phyloP scores from a whole-genome alignment of 2,329 filamentous ascomycete species.

The Ceratocystis eucalypticola region DNA sequence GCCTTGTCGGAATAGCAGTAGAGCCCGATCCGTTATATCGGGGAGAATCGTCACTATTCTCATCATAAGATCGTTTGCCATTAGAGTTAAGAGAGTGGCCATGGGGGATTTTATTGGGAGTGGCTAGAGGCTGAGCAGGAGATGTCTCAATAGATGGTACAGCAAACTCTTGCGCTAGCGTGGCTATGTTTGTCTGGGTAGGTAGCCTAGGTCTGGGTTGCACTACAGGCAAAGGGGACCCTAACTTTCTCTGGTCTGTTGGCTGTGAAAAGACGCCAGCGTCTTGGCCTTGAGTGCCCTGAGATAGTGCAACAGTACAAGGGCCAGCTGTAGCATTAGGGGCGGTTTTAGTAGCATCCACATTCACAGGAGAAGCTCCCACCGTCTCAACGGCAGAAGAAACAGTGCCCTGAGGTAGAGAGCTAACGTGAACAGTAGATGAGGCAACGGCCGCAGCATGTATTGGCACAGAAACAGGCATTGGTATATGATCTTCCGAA shows the following conservation, averaged over 20 bases:
- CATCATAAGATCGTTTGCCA: slow-evolving; percentile 9
- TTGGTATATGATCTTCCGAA: background rate
- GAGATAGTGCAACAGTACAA: background rate
- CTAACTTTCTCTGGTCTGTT: background rate
- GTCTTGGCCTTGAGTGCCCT: background rate
- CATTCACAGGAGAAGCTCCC: background rate
- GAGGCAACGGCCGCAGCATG: background rate
- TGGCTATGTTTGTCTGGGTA: background rate
- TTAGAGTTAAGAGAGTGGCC: background rate
- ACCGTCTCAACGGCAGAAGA: background rate
- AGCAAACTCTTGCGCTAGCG: background rate
- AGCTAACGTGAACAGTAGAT: background rate
- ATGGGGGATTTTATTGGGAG: background rate
- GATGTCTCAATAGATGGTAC: slow-evolving; percentile 15
- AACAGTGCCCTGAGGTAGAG: background rate
- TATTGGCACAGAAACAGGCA: background rate
- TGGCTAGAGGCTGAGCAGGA: background rate
- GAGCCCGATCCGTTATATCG: background rate
- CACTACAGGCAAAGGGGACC: background rate
- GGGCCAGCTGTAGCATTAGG: background rate
- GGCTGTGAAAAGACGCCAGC: background rate
- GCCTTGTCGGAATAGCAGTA: background rate
- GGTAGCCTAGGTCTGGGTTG: background rate
- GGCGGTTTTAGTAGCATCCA: slow-evolving; percentile 9
- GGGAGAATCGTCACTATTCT: background rate